These are phyloP conservation scores for Marasmius oreades DNA, from an alignment of 1,284 basidiomycete species.

Conservation along the genomic window DNA sequence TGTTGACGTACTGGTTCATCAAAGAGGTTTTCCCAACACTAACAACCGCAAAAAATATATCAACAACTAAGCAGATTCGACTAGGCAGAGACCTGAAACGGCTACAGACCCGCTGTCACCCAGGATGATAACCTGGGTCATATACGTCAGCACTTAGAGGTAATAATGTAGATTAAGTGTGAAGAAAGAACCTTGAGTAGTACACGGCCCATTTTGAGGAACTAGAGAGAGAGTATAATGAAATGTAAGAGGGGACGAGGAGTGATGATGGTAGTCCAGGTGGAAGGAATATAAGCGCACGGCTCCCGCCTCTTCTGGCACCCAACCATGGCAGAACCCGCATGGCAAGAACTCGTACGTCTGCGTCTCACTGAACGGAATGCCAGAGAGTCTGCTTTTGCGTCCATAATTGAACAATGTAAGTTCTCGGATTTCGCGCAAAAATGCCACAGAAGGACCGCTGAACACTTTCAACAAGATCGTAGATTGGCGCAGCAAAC, in stretches of 20 bases:
- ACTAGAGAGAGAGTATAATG: constrained; percentile 5
- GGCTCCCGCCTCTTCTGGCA: constrained; percentile 23
- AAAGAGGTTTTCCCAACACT: constrained; percentile 99
- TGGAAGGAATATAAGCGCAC: not conserved
- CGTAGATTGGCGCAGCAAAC: constrained; percentile 87
- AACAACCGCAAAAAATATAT: constrained; percentile 15
- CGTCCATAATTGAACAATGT: constrained; percentile 89
- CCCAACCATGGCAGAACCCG: constrained; percentile 66
- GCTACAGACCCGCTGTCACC: constrained; percentile 90
- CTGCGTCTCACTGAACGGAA: constrained; percentile 77
- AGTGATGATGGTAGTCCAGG: constrained; percentile 7
- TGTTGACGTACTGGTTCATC: constrained; percentile 99
- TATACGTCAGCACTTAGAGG: constrained; percentile 2
- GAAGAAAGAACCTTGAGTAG: constrained; percentile 78
- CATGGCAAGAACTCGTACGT: constrained; percentile 77
- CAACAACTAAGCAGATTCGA: constrained; percentile 4
- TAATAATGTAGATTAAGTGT: not conserved
- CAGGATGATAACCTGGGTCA: constrained; percentile 87
- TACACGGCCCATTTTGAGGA: constrained; percentile 71
- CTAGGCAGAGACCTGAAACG: constrained; percentile 9
- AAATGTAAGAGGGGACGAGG: constrained; percentile 3
- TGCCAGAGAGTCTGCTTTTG: constrained; percentile 70
- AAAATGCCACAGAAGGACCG: constrained; percentile 8
- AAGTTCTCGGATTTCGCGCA: constrained; percentile 25
- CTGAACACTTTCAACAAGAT: constrained; percentile 47